Evolutionary conservation across 257 asterid genomes (phyloP).

Genomic region (Cynanchum wilfordii): DNA sequence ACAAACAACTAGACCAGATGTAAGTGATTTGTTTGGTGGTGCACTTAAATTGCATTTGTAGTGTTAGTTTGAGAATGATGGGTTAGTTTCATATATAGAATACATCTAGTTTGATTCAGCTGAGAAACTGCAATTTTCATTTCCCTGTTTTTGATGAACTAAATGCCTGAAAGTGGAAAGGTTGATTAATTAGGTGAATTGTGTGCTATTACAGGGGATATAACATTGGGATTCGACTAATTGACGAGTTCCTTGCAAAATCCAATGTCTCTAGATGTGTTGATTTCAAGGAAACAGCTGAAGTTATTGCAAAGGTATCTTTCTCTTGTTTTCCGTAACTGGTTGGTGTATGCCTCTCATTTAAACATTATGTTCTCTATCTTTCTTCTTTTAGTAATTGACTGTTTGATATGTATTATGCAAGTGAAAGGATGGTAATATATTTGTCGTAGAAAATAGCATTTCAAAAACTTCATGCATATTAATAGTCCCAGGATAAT

Average conservation of each 20-base stretch:
- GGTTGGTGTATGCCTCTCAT: background rate
- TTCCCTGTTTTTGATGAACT: background rate
- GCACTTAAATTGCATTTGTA: background rate
- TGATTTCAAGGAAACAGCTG: constrained; percentile 96
- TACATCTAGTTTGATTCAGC: background rate
- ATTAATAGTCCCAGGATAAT: background rate
- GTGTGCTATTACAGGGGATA: constrained; percentile 61
- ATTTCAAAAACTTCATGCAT: background rate
- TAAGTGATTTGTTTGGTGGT: constrained; percentile 15
- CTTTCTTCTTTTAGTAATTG: background rate
- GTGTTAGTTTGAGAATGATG: background rate
- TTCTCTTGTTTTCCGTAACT: background rate
- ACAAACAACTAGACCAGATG: constrained; percentile 97
- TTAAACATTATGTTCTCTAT: background rate
- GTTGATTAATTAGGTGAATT: background rate
- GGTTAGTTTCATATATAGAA: background rate
- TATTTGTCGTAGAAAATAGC: background rate
- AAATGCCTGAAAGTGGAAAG: background rate
- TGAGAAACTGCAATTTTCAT: background rate
- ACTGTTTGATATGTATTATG: background rate
- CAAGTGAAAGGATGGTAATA: background rate
- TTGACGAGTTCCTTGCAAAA: constrained; percentile 90
- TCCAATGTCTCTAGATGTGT: constrained; percentile 85
- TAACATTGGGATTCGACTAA: constrained; percentile 75
- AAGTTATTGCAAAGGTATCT: constrained; percentile 88